A percentile compares a stretch with the other conserved stretches of the same genome.
These are phyloP conservation scores for Arthromyces matolae DNA, from an alignment of 768 basidiomycete species.

Conservation along the genomic window DNA sequence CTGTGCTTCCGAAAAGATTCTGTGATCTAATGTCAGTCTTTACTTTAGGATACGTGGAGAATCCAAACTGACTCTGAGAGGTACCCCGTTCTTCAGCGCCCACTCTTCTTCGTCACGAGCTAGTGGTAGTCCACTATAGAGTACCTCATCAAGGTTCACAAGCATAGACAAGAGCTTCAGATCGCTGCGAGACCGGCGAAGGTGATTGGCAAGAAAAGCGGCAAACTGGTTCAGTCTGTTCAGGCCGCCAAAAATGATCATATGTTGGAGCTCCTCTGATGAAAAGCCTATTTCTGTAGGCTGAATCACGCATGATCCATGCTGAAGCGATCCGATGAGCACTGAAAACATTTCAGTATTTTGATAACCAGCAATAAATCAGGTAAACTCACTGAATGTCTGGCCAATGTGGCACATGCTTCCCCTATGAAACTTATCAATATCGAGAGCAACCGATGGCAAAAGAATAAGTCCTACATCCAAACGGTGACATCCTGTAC, in stretches of 20 bases:
- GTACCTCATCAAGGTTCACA: slow-evolving; percentile 53
- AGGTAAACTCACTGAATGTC: slow-evolving; percentile 56
- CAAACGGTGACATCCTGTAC: slow-evolving; percentile 66
- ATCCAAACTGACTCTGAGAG: slow-evolving; percentile 46
- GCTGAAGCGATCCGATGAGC: slow-evolving; percentile 67
- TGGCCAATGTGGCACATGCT: slow-evolving; percentile 84
- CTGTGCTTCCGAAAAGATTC: slow-evolving; percentile 81
- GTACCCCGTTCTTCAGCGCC: slow-evolving; percentile 58
- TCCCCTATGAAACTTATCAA: slow-evolving; percentile 44
- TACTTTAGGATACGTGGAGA: slow-evolving; percentile 13
- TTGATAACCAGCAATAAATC: slow-evolving; percentile 20
- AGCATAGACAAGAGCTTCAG: slow-evolving; percentile 56
- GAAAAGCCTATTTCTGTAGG: slow-evolving; percentile 62
- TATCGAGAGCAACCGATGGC: neutral
- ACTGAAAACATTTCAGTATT: slow-evolving; percentile 43
- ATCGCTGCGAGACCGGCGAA: slow-evolving; percentile 55
- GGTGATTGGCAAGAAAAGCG: slow-evolving; percentile 60
- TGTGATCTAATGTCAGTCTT: slow-evolving; percentile 28
- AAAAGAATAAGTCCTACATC: slow-evolving; percentile 45
- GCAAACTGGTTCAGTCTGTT: slow-evolving; percentile 76
- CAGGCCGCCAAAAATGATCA: slow-evolving; percentile 61
- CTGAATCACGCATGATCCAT: slow-evolving; percentile 68
- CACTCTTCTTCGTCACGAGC: slow-evolving; percentile 69
- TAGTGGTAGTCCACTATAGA: slow-evolving; percentile 65
- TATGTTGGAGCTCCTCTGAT: slow-evolving; percentile 64